phyloP scores from a whole-genome alignment of 495 filamentous ascomycete genomes.

The Penicillium parvum region DNA sequence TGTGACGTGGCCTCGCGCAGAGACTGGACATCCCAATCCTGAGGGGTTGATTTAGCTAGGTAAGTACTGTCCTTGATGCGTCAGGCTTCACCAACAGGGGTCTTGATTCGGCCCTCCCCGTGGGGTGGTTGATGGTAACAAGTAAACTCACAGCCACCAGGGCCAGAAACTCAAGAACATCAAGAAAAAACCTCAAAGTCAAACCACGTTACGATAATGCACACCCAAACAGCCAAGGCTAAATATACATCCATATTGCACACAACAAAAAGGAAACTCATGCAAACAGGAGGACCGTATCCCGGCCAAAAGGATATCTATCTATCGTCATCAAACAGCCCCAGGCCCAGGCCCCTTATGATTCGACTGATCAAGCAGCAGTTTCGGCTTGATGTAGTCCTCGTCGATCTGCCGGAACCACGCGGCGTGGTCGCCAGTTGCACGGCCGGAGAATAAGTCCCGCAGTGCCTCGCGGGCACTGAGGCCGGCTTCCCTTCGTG shows the following conservation, averaged over 20 bases:
- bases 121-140: too few species aligned
- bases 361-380: slow-evolving; percentile 73
- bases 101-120: too few species aligned
- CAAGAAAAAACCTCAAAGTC: not conserved
- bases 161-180: slow-evolving; percentile 4
- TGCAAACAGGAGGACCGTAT: slow-evolving; percentile 10
- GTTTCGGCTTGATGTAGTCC: slow-evolving; percentile 90
- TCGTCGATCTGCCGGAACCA: slow-evolving; percentile 95
- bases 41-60: too few species aligned
- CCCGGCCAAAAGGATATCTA: slow-evolving; percentile 7
- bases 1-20: too few species aligned
- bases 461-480: slow-evolving; percentile 64
- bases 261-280: slow-evolving; percentile 8
- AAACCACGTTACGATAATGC: slow-evolving; percentile 13
- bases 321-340: slow-evolving; percentile 33
- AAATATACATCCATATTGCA: slow-evolving; percentile 27
- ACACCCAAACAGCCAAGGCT: slow-evolving; percentile 19
- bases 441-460: slow-evolving; percentile 64
- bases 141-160: slow-evolving; percentile 3
- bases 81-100: too few species aligned
- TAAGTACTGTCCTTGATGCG: too few species aligned
- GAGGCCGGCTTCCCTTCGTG: slow-evolving; percentile 27
- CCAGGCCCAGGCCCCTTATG: slow-evolving; percentile 42
- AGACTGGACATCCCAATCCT: too few species aligned
- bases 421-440: slow-evolving; percentile 80